phyloP scores from a whole-genome alignment of 192 early-diverging fungal species.

The Funneliformis mosseae region DNA sequence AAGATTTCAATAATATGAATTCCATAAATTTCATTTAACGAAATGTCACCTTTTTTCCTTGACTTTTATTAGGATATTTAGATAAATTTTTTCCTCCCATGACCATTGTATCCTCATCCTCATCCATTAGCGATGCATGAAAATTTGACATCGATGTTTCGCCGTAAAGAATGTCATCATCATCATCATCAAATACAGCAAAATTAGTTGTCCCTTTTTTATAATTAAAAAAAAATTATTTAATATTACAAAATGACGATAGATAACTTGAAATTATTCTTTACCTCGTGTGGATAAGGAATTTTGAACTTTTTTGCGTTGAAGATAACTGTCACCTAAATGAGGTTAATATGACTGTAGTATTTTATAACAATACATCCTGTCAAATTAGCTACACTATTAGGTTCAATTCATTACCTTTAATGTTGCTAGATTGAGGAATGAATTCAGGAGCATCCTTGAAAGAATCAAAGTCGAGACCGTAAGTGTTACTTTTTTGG shows the following conservation, averaged over 20 bases:
- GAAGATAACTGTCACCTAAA: slow-evolving; percentile 18
- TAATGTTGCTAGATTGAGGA: slow-evolving; percentile 4
- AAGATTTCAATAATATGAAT: neutral
- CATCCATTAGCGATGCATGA: slow-evolving; percentile 37
- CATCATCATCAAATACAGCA: slow-evolving; percentile 71
- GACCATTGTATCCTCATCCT: slow-evolving; percentile 33
- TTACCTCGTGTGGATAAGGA: neutral
- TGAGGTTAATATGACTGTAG: slow-evolving; percentile 7
- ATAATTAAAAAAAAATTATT: neutral
- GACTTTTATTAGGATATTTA: slow-evolving; percentile 11
- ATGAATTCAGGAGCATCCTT: slow-evolving; percentile 66
- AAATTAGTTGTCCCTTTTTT: slow-evolving; percentile 56
- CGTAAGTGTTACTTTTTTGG: slow-evolving; percentile 59
- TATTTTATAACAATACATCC: neutral
- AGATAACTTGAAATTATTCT: neutral
- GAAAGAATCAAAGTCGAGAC: slow-evolving; percentile 74
- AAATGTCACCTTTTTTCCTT: slow-evolving; percentile 10
- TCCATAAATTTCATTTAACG: neutral
- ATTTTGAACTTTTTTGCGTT: neutral
- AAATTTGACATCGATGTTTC: slow-evolving; percentile 17
- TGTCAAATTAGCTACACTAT: neutral
- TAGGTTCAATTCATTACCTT: slow-evolving; percentile 22
- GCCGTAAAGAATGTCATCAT: slow-evolving; percentile 50
- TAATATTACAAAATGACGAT: neutral
- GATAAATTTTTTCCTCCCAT: slow-evolving; percentile 41